Conservation (phyloP, 2,329 filamentous ascomycete genomes). For the Aspergillus sp. region DNA sequence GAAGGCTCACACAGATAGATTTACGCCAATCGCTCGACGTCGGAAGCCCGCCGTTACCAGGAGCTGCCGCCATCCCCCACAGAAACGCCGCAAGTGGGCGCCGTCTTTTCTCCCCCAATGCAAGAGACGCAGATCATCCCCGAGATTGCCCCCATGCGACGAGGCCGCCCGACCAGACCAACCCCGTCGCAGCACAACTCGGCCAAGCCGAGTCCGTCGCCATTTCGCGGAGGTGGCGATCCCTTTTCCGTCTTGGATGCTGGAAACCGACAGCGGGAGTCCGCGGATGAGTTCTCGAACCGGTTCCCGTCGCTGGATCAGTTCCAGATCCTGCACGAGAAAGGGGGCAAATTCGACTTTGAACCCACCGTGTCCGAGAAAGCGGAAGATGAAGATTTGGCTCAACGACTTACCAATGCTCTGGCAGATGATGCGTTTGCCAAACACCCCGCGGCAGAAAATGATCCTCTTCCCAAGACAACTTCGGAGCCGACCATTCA, state of each 20-base stretch:
- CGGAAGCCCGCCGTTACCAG: constrained; percentile 64
- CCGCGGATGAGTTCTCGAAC: constrained; percentile 75
- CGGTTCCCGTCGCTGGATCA: constrained; percentile 91
- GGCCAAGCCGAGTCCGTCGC: constrained; percentile 66
- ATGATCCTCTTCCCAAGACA: constrained; percentile 27
- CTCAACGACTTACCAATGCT: constrained; percentile 70
- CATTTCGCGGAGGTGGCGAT: constrained; percentile 72
- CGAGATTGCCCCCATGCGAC: constrained; percentile 89
- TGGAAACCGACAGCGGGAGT: constrained; percentile 53
- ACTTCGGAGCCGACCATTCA: constrained; percentile 26
- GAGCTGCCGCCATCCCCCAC: constrained; percentile 60
- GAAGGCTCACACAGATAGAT: constrained; percentile 55
- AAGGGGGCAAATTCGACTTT: constrained; percentile 82
- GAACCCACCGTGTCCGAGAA: constrained; percentile 56
- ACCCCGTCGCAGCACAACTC: constrained; percentile 47
- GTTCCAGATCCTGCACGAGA: constrained; percentile 85
- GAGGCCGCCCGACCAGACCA: constrained; percentile 70
- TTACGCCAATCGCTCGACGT: constrained; percentile 65
- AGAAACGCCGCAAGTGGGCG: constrained; percentile 68
- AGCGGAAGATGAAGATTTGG: constrained; percentile 55
- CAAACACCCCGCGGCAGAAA: constrained; percentile 41
- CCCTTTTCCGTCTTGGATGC: constrained; percentile 90
- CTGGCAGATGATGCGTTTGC: constrained; percentile 84
- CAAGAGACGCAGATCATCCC: constrained; percentile 74
- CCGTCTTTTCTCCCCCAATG: constrained; percentile 75